phyloP scores from a whole-genome alignment of 352 stramenopile species.

The Pythium rishiriense region DNA sequence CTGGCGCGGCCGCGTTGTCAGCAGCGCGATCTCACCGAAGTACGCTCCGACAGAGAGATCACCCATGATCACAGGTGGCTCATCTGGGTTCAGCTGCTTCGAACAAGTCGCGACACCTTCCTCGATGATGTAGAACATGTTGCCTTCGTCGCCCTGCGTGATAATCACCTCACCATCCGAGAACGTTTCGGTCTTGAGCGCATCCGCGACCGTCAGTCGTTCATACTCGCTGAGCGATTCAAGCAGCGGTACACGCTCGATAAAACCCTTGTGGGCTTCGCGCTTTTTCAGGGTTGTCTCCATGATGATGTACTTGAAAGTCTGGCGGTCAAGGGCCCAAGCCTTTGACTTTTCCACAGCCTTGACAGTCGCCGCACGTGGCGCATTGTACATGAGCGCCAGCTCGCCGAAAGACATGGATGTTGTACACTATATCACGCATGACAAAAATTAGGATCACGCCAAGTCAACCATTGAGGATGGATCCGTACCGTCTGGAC shows the following conservation, averaged over 20 bases:
- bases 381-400: slow-evolving; percentile 97
- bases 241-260: slow-evolving; percentile 89
- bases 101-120: slow-evolving; percentile 78
- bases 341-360: slow-evolving; percentile 89
- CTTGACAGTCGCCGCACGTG: slow-evolving; percentile 94
- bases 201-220: slow-evolving; percentile 87
- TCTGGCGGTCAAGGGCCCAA: slow-evolving; percentile 90
- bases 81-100: slow-evolving; percentile 76
- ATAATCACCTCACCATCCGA: slow-evolving; percentile 91
- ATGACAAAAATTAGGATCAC: not conserved
- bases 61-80: slow-evolving; percentile 82
- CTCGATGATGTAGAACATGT: slow-evolving; percentile 92
- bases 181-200: slow-evolving; percentile 82
- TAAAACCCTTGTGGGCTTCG: slow-evolving; percentile 86
- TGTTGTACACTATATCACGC: slow-evolving; percentile 63
- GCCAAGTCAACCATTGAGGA: not conserved
- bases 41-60: slow-evolving; percentile 91
- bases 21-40: slow-evolving; percentile 95
- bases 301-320: slow-evolving; percentile 93
- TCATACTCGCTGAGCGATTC: slow-evolving; percentile 90
- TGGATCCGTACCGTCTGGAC: slow-evolving; percentile 60
- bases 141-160: slow-evolving; percentile 83
- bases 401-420: slow-evolving; percentile 96
- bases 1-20: slow-evolving; percentile 92
- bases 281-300: slow-evolving; percentile 90